A percentile compares a stretch with the other conserved stretches of the same genome.
phyloP scores from a whole-genome alignment of 352 stramenopile genomes.

The Pythium rishiriense region DNA sequence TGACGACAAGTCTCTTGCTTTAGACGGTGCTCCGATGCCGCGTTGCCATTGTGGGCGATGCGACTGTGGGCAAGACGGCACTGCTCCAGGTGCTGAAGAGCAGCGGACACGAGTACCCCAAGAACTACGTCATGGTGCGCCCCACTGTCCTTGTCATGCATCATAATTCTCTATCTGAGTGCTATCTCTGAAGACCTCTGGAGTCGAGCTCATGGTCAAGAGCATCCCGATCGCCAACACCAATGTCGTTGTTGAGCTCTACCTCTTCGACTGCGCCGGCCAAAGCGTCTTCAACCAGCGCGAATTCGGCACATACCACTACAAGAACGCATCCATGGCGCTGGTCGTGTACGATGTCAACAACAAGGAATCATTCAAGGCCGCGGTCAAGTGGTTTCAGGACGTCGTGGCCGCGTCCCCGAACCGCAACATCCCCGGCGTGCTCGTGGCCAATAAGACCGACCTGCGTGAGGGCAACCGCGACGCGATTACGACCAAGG shows the following conservation, averaged over 20 bases:
- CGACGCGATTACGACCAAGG: constrained; percentile 67
- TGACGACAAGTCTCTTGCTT: background rate
- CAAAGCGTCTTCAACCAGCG: constrained; percentile 95
- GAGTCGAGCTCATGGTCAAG: constrained; percentile 91
- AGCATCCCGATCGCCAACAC: constrained; percentile 87
- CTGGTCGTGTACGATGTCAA: constrained; percentile 85
- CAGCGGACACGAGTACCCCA: constrained; percentile 90
- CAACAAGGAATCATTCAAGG: constrained; percentile 88
- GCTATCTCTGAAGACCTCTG: constrained; percentile 61
- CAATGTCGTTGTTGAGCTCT: constrained; percentile 92
- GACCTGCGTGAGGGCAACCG: constrained; percentile 78
- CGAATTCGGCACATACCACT: constrained; percentile 84
- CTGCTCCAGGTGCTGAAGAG: constrained; percentile 92
- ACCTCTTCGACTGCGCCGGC: constrained; percentile 91
- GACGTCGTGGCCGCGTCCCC: constrained; percentile 68
- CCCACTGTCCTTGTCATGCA: background rate
- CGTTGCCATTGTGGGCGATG: constrained; percentile 89
- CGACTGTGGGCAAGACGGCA: constrained; percentile 89
- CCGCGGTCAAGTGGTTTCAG: constrained; percentile 81
- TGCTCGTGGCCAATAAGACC: constrained; percentile 79
- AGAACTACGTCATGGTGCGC: constrained; percentile 94
- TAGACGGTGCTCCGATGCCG: constrained; percentile 90
- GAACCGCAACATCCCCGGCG: constrained; percentile 75
- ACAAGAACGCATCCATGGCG: constrained; percentile 76
- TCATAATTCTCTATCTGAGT: background rate